Evolutionary conservation across 1,139 yeast species (phyloP).

Genomic region (Zygosaccharomyces sapae): DNA sequence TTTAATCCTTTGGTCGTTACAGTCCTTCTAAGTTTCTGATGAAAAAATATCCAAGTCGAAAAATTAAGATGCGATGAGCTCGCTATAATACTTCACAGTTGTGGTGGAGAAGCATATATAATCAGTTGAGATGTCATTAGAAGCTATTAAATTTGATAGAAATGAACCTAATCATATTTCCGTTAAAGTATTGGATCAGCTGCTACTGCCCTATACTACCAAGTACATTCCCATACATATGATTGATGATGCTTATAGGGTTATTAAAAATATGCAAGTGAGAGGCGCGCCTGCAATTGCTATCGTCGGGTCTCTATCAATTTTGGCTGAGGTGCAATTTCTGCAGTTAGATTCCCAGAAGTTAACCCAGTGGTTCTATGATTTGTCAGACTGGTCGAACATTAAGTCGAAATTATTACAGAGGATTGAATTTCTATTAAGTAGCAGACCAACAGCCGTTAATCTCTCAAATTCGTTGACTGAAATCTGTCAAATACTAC

Average conservation of each 20-base stretch:
- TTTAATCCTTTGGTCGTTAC: neutral
- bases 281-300: slow-evolving; percentile 99
- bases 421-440: slow-evolving; percentile 60
- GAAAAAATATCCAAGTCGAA: neutral
- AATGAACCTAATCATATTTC: slow-evolving; percentile 34
- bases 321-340: slow-evolving; percentile 61
- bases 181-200: slow-evolving; percentile 73
- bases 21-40: no score
- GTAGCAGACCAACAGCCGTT: slow-evolving; percentile 93
- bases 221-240: slow-evolving; percentile 56
- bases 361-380: slow-evolving; percentile 36
- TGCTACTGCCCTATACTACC: slow-evolving; percentile 74
- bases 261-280: slow-evolving; percentile 86
- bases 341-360: slow-evolving; percentile 26
- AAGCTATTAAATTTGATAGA: slow-evolving; percentile 69
- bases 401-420: slow-evolving; percentile 39
- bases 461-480: slow-evolving; percentile 76
- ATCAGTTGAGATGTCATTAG: slow-evolving; percentile 37
- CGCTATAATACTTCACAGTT: neutral
- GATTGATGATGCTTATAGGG: slow-evolving; percentile 70
- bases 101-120: neutral
- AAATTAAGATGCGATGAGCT: neutral
- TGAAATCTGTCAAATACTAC: slow-evolving; percentile 49
- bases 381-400: slow-evolving; percentile 29
- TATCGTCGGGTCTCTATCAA: slow-evolving; percentile 81